These are phyloP conservation scores for Ceratocystis huliohia DNA, from an alignment of 2,329 filamentous ascomycete genomes.

Conservation along the genomic window DNA sequence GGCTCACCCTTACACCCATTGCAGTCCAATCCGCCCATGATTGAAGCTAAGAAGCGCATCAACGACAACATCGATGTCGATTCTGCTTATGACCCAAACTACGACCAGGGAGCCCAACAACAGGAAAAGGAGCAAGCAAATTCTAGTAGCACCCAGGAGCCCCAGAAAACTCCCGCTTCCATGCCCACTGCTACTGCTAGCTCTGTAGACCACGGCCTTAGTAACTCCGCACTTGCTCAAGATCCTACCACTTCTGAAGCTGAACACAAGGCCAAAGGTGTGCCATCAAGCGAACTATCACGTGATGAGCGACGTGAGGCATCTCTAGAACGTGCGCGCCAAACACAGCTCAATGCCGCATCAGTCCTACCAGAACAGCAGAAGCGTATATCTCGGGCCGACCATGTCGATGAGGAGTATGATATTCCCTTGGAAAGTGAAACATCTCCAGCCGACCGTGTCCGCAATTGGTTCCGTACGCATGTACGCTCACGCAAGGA, in stretches of 20 bases:
- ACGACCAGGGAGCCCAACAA: background rate
- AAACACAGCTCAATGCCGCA: conserved; percentile 10
- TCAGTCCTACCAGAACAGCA: background rate
- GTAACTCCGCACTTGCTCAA: background rate
- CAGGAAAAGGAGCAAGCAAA: background rate
- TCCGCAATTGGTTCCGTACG: conserved; percentile 16
- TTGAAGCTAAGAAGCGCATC: conserved; percentile 2
- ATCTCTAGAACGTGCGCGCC: conserved; percentile 14
- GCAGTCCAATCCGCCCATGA: conserved; percentile 15
- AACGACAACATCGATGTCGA: background rate
- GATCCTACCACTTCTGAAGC: background rate
- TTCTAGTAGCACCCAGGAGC: background rate
- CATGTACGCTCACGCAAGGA: conserved; percentile 16
- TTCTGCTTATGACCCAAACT: background rate
- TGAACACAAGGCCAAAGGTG: background rate
- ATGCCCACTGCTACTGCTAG: conserved; percentile 7
- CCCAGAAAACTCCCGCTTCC: background rate
- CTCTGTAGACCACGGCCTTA: background rate
- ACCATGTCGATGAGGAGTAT: background rate
- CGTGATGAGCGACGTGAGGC: conserved; percentile 14
- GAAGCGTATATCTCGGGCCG: background rate
- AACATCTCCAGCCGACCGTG: conserved; percentile 13
- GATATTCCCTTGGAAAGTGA: conserved; percentile 14
- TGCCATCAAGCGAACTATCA: conserved; percentile 3
- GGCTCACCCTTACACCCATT: conserved; percentile 9